Evolutionary conservation across 805 yeast species (phyloP), one percentile per base, ranked within the genome.

Genomic region (Maudiozyma barnettii): DNA sequence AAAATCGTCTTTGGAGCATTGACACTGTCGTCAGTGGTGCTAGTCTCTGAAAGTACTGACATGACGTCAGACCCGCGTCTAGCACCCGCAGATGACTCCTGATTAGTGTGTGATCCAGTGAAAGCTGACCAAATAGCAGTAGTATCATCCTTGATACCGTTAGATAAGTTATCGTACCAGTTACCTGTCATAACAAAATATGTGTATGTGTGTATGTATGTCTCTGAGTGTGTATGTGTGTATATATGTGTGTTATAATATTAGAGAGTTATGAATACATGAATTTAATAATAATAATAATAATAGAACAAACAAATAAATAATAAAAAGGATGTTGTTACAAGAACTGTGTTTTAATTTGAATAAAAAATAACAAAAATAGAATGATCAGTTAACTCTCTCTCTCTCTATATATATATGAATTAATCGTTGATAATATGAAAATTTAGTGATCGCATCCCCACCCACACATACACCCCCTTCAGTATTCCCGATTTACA

Each of bases 1-100:
- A 61, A 59, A 30, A 61, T 60, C 4, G 61, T 53, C 43, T 55
- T 55, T 16, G 40, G 14, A 20, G 20, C 2, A 12, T 26, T 26
- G 10, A 4, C 10, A 16, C n/a, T 33, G 6, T 33, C n/a, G 2
- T 33, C 18, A 13, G 4, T 12, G 21, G 9, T 10, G 13, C 14
- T 19, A 8, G 40, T 18, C 4, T 21, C 40, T 3, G 21, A 13
- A 13, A 19, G 7, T 19, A 13, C 21, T 21, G 40, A 37, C 23
- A 37, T 21, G 21, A 37, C 40, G 8, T 37, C 23, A 4, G 40
- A 37, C 6, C 40, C 40, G 18, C 36, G 36, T 33, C 36, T 30
- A 7, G 26, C 33, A 16, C 23, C 33, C 8, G 20, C 12, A 16
- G 9, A 29, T 5, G 10, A 26, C 10, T 26, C 30, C 8, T n/a